Conservation (phyloP, 371 early-diverging fungal species). For the Mortierella sp. region DNA sequence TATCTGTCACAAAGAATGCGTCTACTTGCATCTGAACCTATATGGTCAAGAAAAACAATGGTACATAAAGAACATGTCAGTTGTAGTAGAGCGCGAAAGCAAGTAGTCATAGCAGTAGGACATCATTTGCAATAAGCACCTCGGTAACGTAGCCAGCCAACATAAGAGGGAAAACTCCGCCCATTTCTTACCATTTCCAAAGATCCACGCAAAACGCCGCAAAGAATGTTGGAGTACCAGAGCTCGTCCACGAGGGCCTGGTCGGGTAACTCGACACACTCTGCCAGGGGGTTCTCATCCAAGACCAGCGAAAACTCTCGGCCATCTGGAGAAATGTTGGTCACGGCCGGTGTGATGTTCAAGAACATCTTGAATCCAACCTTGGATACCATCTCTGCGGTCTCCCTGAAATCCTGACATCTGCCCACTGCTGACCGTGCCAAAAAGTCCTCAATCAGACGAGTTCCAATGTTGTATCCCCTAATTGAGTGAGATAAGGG, state of each 20-base stretch:
- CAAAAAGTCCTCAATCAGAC: slow-evolving; percentile 97
- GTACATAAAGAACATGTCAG: neutral
- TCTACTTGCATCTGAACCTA: slow-evolving; percentile 94
- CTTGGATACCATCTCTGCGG: slow-evolving; percentile 94
- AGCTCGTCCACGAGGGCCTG: slow-evolving; percentile 84
- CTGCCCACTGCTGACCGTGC: slow-evolving; percentile 86
- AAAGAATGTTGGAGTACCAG: slow-evolving; percentile 96
- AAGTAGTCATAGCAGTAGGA: neutral
- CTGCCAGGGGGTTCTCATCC: slow-evolving; percentile 96
- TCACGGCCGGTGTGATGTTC: slow-evolving; percentile 87
- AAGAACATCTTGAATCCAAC: slow-evolving; percentile 97
- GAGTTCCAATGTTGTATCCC: slow-evolving; percentile 97
- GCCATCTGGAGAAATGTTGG: slow-evolving; percentile 84
- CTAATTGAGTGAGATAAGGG: slow-evolving; percentile 58
- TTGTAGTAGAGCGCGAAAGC: neutral
- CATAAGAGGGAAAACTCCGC: neutral
- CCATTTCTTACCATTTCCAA: slow-evolving; percentile 90
- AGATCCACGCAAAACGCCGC: slow-evolving; percentile 95
- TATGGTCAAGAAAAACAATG: slow-evolving; percentile 1
- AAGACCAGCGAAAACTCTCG: slow-evolving; percentile 92
- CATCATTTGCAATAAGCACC: neutral
- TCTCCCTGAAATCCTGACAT: slow-evolving; percentile 92
- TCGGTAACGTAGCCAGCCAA: neutral
- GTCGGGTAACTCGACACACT: slow-evolving; percentile 90
- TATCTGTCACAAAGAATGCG: slow-evolving; percentile 85